Conservation (phyloP, 2,329 filamentous ascomycete species). For the Aaosphaeria pasadenensis region DNA sequence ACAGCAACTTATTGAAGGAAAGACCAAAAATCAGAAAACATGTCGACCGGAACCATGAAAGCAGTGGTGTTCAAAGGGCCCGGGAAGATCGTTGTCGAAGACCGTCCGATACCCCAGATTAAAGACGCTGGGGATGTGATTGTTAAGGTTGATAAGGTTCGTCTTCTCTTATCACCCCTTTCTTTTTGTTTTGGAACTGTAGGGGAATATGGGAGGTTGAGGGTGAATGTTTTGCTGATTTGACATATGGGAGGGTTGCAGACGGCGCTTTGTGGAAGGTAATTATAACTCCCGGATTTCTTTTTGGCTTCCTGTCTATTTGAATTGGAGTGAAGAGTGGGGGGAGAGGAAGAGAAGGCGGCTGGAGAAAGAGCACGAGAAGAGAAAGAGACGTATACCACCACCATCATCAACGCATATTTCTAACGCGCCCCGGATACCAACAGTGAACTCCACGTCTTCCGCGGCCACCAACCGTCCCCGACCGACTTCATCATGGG, state of each 20-base stretch:
- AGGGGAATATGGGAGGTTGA: no score
- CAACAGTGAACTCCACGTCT: slow-evolving; percentile 77
- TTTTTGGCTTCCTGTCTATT: no score
- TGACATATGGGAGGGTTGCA: slow-evolving; percentile 1
- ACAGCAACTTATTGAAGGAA: no score
- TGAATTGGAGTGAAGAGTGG: no score
- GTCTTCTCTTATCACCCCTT: background rate
- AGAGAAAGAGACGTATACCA: no score
- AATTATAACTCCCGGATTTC: slow-evolving; percentile 6
- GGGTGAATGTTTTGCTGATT: no score
- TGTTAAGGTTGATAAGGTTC: slow-evolving; percentile 69
- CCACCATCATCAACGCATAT: background rate
- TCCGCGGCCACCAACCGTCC: slow-evolving; percentile 74
- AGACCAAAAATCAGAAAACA: background rate
- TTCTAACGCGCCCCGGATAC: background rate
- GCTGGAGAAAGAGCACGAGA: no score
- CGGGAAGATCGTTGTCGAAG: slow-evolving; percentile 70
- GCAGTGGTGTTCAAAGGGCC: slow-evolving; percentile 85
- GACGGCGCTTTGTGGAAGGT: slow-evolving; percentile 87
- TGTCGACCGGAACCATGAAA: slow-evolving; percentile 61
- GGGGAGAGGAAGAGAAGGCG: no score
- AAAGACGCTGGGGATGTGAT: slow-evolving; percentile 72
- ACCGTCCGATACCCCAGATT: slow-evolving; percentile 74
- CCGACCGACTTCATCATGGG: slow-evolving; percentile 67
- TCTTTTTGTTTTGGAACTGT: background rate